Evolutionary conservation across 495 filamentous ascomycete genomes (phyloP).

Genomic region (Cairneyella variabilis): DNA sequence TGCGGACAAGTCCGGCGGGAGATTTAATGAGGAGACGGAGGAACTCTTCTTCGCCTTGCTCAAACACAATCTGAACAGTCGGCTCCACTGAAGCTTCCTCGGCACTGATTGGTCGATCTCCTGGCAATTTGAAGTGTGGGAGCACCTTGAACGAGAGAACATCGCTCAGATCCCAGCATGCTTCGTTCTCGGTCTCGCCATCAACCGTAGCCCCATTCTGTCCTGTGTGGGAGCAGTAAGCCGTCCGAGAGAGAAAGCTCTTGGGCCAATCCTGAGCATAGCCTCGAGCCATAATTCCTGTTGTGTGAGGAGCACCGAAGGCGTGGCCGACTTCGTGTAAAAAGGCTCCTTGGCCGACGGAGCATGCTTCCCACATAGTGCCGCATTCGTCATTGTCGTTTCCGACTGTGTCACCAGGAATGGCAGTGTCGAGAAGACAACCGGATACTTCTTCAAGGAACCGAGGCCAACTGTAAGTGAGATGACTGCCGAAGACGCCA

Average conservation of each 20-base stretch:
- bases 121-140: slow-evolving; percentile 34
- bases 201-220: slow-evolving; percentile 9
- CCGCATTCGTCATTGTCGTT: slow-evolving; percentile 38
- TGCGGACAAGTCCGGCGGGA: background rate
- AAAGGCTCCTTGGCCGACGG: slow-evolving; percentile 39
- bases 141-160: slow-evolving; percentile 30
- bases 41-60: slow-evolving; percentile 9
- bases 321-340: slow-evolving; percentile 40
- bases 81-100: slow-evolving; percentile 10
- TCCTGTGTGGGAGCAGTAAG: slow-evolving; percentile 4
- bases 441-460: slow-evolving; percentile 2
- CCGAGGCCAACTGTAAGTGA: slow-evolving; percentile 4
- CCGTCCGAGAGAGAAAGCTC: slow-evolving; percentile 29
- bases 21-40: background rate
- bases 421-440: slow-evolving; percentile 24
- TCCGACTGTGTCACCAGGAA: slow-evolving; percentile 31
- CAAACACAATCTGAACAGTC: slow-evolving; percentile 12
- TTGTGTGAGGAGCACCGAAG: slow-evolving; percentile 34
- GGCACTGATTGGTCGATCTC: slow-evolving; percentile 20
- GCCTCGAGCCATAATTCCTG: slow-evolving; percentile 36
- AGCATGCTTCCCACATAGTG: slow-evolving; percentile 36
- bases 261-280: slow-evolving; percentile 36
- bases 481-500: slow-evolving; percentile 40
- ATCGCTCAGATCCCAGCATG: slow-evolving; percentile 35
- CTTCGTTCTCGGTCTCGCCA: slow-evolving; percentile 22